Percentiles rank a stretch among this genome's conserved stretches.
Evolutionary conservation across 2,329 filamentous ascomycete species (phyloP).

Genomic region (Madurella fahalii): DNA sequence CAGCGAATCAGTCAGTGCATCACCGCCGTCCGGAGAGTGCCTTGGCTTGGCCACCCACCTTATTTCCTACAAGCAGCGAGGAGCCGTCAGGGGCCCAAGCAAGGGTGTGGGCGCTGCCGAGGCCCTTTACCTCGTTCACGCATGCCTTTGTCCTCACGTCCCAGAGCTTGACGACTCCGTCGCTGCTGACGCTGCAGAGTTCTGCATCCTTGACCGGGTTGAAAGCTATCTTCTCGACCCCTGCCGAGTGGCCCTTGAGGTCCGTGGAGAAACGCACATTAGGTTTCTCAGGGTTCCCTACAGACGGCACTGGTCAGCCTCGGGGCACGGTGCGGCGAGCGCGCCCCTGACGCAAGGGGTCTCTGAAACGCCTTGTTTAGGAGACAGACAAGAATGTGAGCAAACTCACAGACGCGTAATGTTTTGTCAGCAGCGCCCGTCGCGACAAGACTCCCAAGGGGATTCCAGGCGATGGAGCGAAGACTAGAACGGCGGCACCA

Average conservation of each 20-base stretch:
- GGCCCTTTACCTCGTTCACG: slow-evolving; percentile 63
- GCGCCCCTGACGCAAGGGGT: too few relatives aligned
- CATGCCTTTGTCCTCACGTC: slow-evolving; percentile 70
- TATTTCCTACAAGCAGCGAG: slow-evolving; percentile 67
- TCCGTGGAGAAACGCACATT: slow-evolving; percentile 72
- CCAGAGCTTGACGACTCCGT: slow-evolving; percentile 75
- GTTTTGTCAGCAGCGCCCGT: slow-evolving; percentile 70
- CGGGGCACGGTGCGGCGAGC: background rate
- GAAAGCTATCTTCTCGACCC: slow-evolving; percentile 73
- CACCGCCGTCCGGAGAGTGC: background rate
- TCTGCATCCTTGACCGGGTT: slow-evolving; percentile 74
- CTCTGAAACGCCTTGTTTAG: background rate
- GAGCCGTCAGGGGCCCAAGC: slow-evolving; percentile 71
- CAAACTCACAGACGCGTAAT: slow-evolving; percentile 64
- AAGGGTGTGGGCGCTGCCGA: slow-evolving; percentile 65
- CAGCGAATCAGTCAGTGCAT: background rate
- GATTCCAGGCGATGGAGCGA: slow-evolving; percentile 84
- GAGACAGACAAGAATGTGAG: background rate
- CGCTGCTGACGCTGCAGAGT: slow-evolving; percentile 68
- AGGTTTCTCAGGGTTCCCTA: slow-evolving; percentile 72
- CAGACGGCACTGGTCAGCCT: slow-evolving; percentile 2
- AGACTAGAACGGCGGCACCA: slow-evolving; percentile 46
- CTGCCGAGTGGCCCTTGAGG: slow-evolving; percentile 61
- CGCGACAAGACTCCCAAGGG: slow-evolving; percentile 75
- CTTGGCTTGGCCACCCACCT: slow-evolving; percentile 43